Conservation (phyloP, 805 yeast species). For the Myxozyma nipponensis region DNA sequence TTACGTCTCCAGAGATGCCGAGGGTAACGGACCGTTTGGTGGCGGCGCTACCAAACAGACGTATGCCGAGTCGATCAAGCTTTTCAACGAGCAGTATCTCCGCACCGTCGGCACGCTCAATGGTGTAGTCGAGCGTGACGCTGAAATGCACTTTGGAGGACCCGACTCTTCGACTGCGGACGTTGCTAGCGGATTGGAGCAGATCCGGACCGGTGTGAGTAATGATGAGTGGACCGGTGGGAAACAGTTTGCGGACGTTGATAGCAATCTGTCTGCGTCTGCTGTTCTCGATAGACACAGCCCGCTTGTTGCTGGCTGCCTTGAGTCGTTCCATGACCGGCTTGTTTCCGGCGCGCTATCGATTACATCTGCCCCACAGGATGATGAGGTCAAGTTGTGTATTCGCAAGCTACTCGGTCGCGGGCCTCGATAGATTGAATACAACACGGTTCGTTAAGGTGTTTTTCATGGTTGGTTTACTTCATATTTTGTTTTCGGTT, state of each 20-base stretch:
- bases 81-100: conserved; percentile 12
- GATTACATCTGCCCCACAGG: conserved; percentile 5
- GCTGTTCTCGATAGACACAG: conserved; percentile 1
- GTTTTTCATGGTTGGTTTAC: not conserved
- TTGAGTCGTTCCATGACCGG: conserved; percentile 8
- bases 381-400: conserved; percentile 13
- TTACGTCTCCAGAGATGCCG: conserved; percentile 13
- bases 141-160: conserved; percentile 8
- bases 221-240: not conserved
- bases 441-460: not conserved
- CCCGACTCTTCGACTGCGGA: not conserved
- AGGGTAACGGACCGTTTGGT: conserved; percentile 24
- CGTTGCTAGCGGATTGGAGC: not conserved
- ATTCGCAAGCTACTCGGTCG: conserved; percentile 20
- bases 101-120: conserved; percentile 23
- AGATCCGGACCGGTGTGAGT: not conserved
- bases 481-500: not conserved
- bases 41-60: conserved; percentile 26
- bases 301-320: conserved; percentile 3
- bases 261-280: not conserved
- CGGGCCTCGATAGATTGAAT: conserved; percentile 4
- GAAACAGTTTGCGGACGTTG: conserved; percentile 1
- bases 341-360: not conserved
- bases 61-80: not conserved
- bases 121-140: conserved; percentile 21